Base-by-base conservation (phyloP, 805 yeast species). In the Phaffomyces opuntiae region DNA sequence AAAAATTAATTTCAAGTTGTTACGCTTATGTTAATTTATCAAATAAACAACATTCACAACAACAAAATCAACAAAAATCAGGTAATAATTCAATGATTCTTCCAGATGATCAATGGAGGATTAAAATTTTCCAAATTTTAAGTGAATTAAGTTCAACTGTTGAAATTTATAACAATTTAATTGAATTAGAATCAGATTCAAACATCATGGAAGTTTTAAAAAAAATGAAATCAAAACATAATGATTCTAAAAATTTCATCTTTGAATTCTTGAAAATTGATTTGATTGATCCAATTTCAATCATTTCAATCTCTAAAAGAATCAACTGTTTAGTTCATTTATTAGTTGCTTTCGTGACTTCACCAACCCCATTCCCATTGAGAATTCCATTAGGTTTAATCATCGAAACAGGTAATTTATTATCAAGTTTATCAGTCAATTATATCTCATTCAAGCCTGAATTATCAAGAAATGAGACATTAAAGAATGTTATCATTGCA, bases 371-470 rank as follows among this genome's bases (percentile, higher is more conserved):
- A 36, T 72, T 68, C 53, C 67, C 80, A 12, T 72, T 81, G 9
- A 68, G 72, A 49, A 70, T 85, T 8, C 93, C 95, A 3, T 51
- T 87, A 13, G 90, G 91, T 1, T 55, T 65, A 39, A 57, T 83
- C 3, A 57, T 83, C 6, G 59, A 68, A 9, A 49, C 81, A 41
- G 66, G 72, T 21, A 88, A 83, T 54, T 64, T 80, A 12, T 56
- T 82, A 14, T 62, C 77, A 47, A 70, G 81, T 16, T 62, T 87
- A 47, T 78, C 81, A 51, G 63, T 74, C 13, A 75, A 71, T 44
- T 78, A 77, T 49, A 63, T 80, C 34, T 70, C 80, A 2, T 70
- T 81, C 56, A 77, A 74, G 52, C 69, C 74, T 40, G 87, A 81
- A 25, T 43, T 70, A 49, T 72, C 83, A 47, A 70, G 83, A 49